A percentile compares a stretch with the other conserved stretches of the same genome.
phyloP scores from a whole-genome alignment of 148 eudicot species.

The Rhododendron henanense region DNA sequence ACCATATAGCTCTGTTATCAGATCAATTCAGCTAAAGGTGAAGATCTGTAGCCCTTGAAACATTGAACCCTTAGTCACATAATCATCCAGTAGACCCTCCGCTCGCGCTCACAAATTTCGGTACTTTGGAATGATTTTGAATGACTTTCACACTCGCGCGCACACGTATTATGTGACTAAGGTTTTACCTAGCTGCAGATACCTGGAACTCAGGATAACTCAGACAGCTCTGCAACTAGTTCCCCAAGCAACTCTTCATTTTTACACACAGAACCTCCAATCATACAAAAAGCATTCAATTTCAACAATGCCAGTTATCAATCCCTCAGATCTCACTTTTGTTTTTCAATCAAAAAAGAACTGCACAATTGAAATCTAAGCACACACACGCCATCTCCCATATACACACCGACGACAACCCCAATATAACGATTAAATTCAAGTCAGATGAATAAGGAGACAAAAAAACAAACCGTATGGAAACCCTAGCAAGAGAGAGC shows the following conservation, averaged over 20 bases:
- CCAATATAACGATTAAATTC: neutral
- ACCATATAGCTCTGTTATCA: neutral
- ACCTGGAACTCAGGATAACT: neutral
- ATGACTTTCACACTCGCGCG: neutral
- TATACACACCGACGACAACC: neutral
- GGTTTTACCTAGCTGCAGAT: neutral
- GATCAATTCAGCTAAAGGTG: neutral
- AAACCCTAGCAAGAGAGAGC: conserved; percentile 9
- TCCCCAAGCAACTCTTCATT: neutral
- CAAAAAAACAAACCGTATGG: neutral
- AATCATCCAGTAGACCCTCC: neutral
- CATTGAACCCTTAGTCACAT: neutral
- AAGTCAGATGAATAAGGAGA: neutral
- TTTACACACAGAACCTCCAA: neutral
- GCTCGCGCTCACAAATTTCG: neutral
- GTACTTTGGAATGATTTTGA: neutral
- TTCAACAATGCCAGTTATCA: conserved; percentile 14
- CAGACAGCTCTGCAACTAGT: neutral
- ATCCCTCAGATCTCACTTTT: conserved; percentile 10
- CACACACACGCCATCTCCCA: neutral
- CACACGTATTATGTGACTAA: neutral
- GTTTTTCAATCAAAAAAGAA: neutral
- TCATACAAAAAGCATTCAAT: neutral
- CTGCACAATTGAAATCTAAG: neutral
- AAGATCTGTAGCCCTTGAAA: neutral